phyloP scores from a whole-genome alignment of 108 stramenopile species.

The Nitzschia inconspicua region DNA sequence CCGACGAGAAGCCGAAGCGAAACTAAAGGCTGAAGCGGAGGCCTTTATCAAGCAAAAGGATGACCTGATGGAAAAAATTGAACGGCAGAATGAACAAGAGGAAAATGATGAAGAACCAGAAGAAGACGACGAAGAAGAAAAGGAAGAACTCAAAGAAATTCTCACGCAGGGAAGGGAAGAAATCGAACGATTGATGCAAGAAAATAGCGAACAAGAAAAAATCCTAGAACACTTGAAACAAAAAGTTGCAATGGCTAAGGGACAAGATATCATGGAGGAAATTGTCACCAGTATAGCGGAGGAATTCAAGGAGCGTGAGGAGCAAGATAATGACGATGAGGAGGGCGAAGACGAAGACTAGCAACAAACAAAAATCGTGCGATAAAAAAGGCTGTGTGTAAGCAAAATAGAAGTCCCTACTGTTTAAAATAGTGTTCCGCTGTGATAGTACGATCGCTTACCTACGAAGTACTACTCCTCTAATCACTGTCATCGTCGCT shows the following conservation, averaged over 20 bases:
- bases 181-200: conserved; percentile 21
- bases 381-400: background rate
- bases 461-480: background rate
- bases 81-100: conserved; percentile 27
- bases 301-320: conserved; percentile 21
- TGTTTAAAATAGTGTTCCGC: background rate
- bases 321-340: conserved; percentile 6
- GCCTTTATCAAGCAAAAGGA: conserved; percentile 42
- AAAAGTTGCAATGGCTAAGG: conserved; percentile 21
- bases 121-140: conserved; percentile 31
- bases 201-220: conserved; percentile 12
- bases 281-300: conserved; percentile 23
- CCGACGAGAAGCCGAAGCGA: conserved; percentile 51
- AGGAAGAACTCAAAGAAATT: conserved; percentile 30
- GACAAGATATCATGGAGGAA: conserved; percentile 28
- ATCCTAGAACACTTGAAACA: conserved; percentile 28
- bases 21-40: conserved; percentile 39
- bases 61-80: conserved; percentile 30
- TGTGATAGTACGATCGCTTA: background rate
- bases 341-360: conserved; percentile 13
- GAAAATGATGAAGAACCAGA: conserved; percentile 29
- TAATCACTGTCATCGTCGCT: conserved; percentile 13
- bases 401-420: background rate
- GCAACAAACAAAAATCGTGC: background rate
- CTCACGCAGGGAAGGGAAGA: conserved; percentile 18